phyloP scores from a whole-genome alignment of 352 stramenopile genomes.

The Phytophthora pseudosyringae region DNA sequence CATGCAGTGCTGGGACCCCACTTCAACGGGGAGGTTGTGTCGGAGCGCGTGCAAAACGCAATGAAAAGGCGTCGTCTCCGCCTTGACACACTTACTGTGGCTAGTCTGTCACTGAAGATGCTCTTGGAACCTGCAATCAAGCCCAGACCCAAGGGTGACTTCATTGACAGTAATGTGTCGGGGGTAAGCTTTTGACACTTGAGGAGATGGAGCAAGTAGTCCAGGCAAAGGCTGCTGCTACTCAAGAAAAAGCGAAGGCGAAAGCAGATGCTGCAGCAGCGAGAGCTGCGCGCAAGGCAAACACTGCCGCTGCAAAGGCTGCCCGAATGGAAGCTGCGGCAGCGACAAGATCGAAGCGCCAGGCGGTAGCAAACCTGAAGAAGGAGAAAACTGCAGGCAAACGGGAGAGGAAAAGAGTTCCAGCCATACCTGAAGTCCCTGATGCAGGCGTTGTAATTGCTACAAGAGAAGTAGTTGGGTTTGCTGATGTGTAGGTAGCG shows the following conservation, averaged over 20 bases:
- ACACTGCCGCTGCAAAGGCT: no score
- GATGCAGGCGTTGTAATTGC: no score
- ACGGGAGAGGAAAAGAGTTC: no score
- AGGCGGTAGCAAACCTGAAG: no score
- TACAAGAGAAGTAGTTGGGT: no score
- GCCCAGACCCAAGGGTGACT: slow-evolving; percentile 5
- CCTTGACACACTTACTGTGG: slow-evolving; percentile 2
- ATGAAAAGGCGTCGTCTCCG: slow-evolving; percentile 8
- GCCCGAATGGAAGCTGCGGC: neutral
- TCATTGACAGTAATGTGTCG: slow-evolving; percentile 5
- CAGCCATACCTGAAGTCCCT: no score
- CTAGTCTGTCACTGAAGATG: neutral
- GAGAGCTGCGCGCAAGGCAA: no score
- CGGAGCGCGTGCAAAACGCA: slow-evolving; percentile 3
- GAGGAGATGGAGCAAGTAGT: slow-evolving; percentile 3
- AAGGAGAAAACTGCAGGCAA: no score
- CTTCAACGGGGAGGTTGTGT: slow-evolving; percentile 6
- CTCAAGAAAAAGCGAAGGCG: neutral
- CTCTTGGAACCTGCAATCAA: neutral
- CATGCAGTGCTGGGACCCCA: neutral
- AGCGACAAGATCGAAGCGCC: neutral
- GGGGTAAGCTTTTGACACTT: slow-evolving; percentile 4
- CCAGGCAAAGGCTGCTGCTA: neutral
- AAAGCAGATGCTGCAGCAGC: neutral
- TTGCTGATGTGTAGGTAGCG: no score